Percentiles rank a stretch among this genome's conserved stretches.
Evolutionary conservation across 2,329 filamentous ascomycete genomes (phyloP).

Genomic region (Cucurbitaria berberidis): DNA sequence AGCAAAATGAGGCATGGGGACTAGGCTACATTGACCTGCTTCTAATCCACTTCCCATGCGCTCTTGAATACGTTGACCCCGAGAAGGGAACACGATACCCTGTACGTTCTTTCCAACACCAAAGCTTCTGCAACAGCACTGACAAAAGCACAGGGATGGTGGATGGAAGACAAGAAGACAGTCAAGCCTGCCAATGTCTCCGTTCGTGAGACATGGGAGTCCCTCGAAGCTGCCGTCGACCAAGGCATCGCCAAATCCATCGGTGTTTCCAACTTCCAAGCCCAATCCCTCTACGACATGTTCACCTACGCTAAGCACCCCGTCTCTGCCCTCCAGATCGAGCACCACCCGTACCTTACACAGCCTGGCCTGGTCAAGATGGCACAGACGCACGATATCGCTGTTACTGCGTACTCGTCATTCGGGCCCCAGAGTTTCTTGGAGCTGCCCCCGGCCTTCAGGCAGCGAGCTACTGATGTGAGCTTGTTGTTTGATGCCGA

Average conservation of each 20-base stretch:
- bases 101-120: conserved; percentile 5
- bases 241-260: conserved; percentile 62
- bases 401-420: conserved; percentile 27
- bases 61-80: conserved; percentile 84
- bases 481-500: conserved; percentile 74
- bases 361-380: conserved; percentile 22
- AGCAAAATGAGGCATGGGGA: conserved; percentile 78
- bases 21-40: conserved; percentile 86
- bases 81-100: conserved; percentile 24
- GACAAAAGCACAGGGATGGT: conserved; percentile 23
- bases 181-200: conserved; percentile 21
- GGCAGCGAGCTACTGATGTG: conserved; percentile 66
- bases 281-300: conserved; percentile 55
- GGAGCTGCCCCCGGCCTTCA: conserved; percentile 70
- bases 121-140: not conserved
- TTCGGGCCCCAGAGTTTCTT: conserved; percentile 67
- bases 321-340: conserved; percentile 25
- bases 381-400: conserved; percentile 24
- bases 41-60: conserved; percentile 85
- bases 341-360: conserved; percentile 27
- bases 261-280: conserved; percentile 28
- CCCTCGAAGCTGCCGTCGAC: conserved; percentile 38
- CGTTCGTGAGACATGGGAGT: conserved; percentile 43
- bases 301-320: conserved; percentile 52
- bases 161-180: conserved; percentile 61